Base-by-base conservation (phyloP, 1,139 yeast species). In the Yamadazyma epiphylla region DNA sequence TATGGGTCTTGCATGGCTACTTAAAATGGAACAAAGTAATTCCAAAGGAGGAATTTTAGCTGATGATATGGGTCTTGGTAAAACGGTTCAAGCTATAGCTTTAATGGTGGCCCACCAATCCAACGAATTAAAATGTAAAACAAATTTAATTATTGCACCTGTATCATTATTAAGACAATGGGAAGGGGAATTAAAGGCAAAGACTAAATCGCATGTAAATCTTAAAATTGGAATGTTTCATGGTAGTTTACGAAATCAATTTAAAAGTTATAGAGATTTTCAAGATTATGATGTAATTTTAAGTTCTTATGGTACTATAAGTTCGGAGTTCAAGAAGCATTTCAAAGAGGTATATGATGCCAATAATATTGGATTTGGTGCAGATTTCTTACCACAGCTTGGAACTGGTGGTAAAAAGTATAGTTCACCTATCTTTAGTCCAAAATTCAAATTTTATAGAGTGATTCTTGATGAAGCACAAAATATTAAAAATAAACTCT, bases 1-100 rank as follows among this genome's bases (percentile, higher is more conserved):
- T 33, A 65, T 81, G 38, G 97, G 97, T 1, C 65, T 91, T 17
- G 71, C 80, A 3, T 91, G 97, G 97, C 60, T 91, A 43, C 48
- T 73, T 27, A 67, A 80, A 22, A 78, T 74, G 68, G 96, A 87
- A 45, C 59, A 64, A n/a, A 57, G 70, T 3, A 56, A 51, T 19
- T 58, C 65, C 3, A 70, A 70, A 38, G 96, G 96, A 16, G 95
- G 96, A 2, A 70, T 88, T 19, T 59, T 88, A 24, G 95, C 95
- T 1, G 96, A 88, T 58, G 96, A 85, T 60, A 88, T 88, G 96
- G 96, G 96, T 19, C 62, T 88, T 19, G 96, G 96, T 38, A 89
- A 88, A 54, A 88, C 96, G 0, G 78, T 88, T 25, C 96, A 88
- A 56, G 74, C 87, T 3, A 64, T 86, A 27, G 77, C 94, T 0